Evolutionary conservation across 1,284 basidiomycete species (phyloP).

Genomic region (Anthracocystis walkeri): DNA sequence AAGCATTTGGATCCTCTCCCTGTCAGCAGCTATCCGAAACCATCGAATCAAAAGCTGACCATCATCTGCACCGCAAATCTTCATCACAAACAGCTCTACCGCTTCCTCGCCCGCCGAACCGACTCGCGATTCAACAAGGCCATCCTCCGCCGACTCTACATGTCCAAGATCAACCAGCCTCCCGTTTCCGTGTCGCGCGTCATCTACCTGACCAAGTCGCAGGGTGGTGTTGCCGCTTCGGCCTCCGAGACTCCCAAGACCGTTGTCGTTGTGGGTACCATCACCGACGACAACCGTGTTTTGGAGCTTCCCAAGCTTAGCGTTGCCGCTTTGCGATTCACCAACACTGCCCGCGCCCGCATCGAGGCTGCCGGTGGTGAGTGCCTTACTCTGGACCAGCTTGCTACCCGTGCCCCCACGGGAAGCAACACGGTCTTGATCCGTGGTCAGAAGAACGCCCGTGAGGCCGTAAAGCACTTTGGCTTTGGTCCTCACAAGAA

Average conservation of each 20-base stretch:
- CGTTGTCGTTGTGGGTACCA: slow-evolving; percentile 88
- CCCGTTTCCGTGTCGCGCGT: slow-evolving; percentile 78
- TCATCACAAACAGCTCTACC: slow-evolving; percentile 81
- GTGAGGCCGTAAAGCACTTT: slow-evolving; percentile 97
- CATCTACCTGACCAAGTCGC: slow-evolving; percentile 68
- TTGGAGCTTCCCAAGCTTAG: slow-evolving; percentile 88
- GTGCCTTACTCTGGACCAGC: slow-evolving; percentile 93
- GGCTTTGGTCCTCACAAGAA: slow-evolving; percentile 73
- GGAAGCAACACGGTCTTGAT: slow-evolving; percentile 94
- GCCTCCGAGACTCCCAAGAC: slow-evolving; percentile 74
- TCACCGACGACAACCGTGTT: slow-evolving; percentile 96
- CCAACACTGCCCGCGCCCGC: slow-evolving; percentile 88
- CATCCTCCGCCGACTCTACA: slow-evolving; percentile 94
- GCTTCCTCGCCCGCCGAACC: slow-evolving; percentile 97
- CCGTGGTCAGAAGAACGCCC: slow-evolving; percentile 89
- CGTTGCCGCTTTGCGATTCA: slow-evolving; percentile 95
- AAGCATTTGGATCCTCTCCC: slow-evolving; percentile 2
- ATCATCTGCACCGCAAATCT: not conserved
- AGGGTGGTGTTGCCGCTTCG: slow-evolving; percentile 69
- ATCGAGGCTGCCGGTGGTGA: slow-evolving; percentile 97
- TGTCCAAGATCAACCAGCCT: slow-evolving; percentile 96
- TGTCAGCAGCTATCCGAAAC: not conserved
- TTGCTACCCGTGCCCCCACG: slow-evolving; percentile 91
- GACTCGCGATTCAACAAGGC: slow-evolving; percentile 98
- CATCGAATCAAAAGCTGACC: slow-evolving; percentile 3